Conservation (phyloP, 2,329 filamentous ascomycete genomes). For the Cadophora sp. region DNA sequence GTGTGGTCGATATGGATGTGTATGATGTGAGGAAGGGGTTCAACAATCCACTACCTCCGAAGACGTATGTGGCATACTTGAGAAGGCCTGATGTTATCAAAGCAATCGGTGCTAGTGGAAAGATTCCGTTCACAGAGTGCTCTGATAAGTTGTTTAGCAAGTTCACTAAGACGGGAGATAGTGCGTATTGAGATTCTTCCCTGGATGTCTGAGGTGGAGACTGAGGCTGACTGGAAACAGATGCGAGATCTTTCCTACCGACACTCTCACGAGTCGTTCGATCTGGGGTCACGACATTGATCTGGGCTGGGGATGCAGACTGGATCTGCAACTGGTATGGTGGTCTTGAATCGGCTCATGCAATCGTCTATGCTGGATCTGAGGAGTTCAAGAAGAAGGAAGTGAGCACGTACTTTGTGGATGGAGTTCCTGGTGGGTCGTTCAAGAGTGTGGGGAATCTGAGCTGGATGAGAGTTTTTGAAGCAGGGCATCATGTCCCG, state of each 20-base stretch:
- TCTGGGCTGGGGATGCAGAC: constrained; percentile 65
- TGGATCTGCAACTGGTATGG: constrained; percentile 56
- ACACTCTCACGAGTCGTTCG: constrained; percentile 54
- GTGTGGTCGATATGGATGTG: not conserved
- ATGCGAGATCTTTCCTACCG: constrained; percentile 53
- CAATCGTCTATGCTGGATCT: constrained; percentile 51
- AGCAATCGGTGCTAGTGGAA: constrained; percentile 54
- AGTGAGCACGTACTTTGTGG: constrained; percentile 54
- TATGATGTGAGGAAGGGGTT: not conserved
- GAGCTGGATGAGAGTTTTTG: constrained; percentile 56
- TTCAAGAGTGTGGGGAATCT: constrained; percentile 59
- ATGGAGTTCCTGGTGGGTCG: constrained; percentile 54
- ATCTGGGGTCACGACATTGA: constrained; percentile 55
- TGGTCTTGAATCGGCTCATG: constrained; percentile 54
- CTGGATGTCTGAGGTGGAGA: constrained; percentile 32
- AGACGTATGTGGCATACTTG: constrained; percentile 52
- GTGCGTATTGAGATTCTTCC: constrained; percentile 25
- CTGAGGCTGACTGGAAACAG: constrained; percentile 21
- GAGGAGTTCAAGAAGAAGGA: constrained; percentile 49
- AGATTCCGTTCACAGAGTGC: constrained; percentile 50
- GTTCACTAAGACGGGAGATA: constrained; percentile 52
- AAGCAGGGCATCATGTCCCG: constrained; percentile 51
- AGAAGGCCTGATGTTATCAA: constrained; percentile 46
- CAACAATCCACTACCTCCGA: constrained; percentile 45
- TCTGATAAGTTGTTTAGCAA: constrained; percentile 47